Evolutionary conservation across 345 rosid genomes (phyloP).

Genomic region (Adansonia digitata): DNA sequence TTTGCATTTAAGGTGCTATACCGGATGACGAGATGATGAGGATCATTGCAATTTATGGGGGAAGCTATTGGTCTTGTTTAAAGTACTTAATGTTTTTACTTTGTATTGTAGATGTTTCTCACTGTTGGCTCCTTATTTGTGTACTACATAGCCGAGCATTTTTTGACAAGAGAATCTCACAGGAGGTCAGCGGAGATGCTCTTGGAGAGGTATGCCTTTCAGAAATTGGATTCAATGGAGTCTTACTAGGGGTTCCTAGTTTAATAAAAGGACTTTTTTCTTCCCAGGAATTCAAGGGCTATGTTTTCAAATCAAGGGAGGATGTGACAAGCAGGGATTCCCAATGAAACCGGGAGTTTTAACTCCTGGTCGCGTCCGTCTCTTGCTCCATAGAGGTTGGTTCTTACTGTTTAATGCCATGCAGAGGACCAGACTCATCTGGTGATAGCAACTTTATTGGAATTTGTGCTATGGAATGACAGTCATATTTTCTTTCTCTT

Average conservation of each 20-base stretch:
- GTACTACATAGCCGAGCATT: neutral
- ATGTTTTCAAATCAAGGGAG: constrained; percentile 1
- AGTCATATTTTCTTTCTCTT: neutral
- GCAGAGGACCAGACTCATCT: neutral
- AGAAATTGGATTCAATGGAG: neutral
- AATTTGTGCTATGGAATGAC: neutral
- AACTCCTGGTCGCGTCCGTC: neutral
- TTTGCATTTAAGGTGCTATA: neutral
- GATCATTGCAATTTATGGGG: neutral
- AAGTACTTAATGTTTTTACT: too few species aligned
- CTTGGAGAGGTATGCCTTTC: neutral
- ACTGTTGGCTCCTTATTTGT: neutral
- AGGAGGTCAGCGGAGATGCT: neutral
- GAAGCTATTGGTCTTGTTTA: neutral
- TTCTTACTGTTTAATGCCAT: neutral
- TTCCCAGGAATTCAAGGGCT: neutral
- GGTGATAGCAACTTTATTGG: neutral
- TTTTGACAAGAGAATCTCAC: neutral
- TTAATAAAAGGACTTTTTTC: neutral
- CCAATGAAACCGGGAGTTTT: neutral
- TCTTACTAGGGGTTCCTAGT: neutral
- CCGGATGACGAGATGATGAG: neutral
- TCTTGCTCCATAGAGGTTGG: neutral
- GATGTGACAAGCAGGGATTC: neutral
- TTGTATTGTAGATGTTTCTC: neutral